Percentiles rank a stretch among this genome's conserved stretches.
Conservation (phyloP, 2,329 filamentous ascomycete species). For the Aschersonia sp. region DNA sequence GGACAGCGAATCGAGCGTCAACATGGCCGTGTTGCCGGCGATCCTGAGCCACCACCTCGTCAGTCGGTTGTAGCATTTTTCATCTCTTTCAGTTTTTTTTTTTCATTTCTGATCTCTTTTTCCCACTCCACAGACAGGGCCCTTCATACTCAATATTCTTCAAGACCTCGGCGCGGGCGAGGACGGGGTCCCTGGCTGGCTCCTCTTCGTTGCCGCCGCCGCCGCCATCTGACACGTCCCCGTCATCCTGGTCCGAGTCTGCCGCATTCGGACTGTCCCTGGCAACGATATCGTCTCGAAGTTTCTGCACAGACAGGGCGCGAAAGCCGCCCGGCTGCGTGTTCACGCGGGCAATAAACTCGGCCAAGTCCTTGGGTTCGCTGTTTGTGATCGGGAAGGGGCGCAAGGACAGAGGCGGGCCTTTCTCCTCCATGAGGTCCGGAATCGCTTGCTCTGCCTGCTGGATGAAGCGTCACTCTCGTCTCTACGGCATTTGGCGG, state of each 20-base stretch:
- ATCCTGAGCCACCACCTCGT: conserved; percentile 10
- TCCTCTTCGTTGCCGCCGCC: conserved; percentile 25
- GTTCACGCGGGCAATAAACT: conserved; percentile 69
- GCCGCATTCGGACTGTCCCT: conserved; percentile 24
- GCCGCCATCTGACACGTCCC: conserved; percentile 27
- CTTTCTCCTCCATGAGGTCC: conserved; percentile 16
- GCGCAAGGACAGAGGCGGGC: conserved; percentile 21
- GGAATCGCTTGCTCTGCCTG: not conserved
- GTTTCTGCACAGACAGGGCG: conserved; percentile 56
- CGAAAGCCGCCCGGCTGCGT: conserved; percentile 68
- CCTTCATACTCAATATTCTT: conserved; percentile 38
- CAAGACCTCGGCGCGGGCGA: conserved; percentile 43
- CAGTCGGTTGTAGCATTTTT: too few relatives aligned
- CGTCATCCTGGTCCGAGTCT: conserved; percentile 28
- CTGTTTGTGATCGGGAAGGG: conserved; percentile 37
- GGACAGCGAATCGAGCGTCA: conserved; percentile 71
- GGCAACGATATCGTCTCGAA: conserved; percentile 52
- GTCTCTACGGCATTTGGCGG: too few relatives aligned
- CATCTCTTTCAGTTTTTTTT: too few relatives aligned
- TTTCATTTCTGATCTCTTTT: too few relatives aligned
- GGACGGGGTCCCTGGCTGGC: conserved; percentile 28
- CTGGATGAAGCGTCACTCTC: too few relatives aligned
- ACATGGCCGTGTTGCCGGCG: conserved; percentile 41
- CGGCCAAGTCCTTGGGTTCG: conserved; percentile 47
- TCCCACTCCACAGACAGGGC: too few relatives aligned